phyloP scores from a whole-genome alignment of 2,329 filamentous ascomycete genomes.

The Beauveria pseudobassiana region DNA sequence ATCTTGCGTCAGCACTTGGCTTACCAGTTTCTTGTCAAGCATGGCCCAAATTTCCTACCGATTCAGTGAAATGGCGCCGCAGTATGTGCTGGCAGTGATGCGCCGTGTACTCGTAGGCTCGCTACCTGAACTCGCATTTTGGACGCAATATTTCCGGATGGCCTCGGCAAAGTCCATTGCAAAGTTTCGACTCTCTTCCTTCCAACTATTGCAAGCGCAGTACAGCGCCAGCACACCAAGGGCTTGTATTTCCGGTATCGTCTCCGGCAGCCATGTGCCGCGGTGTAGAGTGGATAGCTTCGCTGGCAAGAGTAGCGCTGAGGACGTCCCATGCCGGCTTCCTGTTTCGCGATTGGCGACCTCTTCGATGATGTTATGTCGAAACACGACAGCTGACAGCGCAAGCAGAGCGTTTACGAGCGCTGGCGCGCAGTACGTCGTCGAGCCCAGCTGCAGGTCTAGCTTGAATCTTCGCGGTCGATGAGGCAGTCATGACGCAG shows the following conservation, averaged over 20 bases:
- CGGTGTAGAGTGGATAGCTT: not conserved
- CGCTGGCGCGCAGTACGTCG: not conserved
- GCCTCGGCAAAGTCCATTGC: not conserved
- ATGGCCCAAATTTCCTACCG: not conserved
- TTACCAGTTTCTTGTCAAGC: too few species aligned
- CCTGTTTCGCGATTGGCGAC: not conserved
- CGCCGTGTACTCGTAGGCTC: not conserved
- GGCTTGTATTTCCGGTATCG: not conserved
- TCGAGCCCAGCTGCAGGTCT: not conserved
- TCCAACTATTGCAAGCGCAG: not conserved
- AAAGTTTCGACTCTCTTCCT: not conserved
- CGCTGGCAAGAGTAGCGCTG: not conserved
- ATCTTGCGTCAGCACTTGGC: not conserved
- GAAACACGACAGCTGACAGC: not conserved
- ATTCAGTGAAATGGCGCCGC: conserved; percentile 4
- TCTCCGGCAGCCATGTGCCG: not conserved
- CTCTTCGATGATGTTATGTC: not conserved
- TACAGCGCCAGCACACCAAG: conserved; percentile 1
- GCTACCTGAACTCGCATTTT: not conserved
- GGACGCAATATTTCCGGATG: not conserved
- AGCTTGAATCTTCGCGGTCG: not conserved
- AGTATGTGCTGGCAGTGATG: not conserved
- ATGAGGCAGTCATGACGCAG: not conserved
- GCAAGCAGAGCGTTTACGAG: conserved; percentile 1
- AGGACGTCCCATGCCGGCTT: not conserved